Conservation (phyloP, 2,329 filamentous ascomycete genomes). For the Pseudocercospora fijiensis region DNA sequence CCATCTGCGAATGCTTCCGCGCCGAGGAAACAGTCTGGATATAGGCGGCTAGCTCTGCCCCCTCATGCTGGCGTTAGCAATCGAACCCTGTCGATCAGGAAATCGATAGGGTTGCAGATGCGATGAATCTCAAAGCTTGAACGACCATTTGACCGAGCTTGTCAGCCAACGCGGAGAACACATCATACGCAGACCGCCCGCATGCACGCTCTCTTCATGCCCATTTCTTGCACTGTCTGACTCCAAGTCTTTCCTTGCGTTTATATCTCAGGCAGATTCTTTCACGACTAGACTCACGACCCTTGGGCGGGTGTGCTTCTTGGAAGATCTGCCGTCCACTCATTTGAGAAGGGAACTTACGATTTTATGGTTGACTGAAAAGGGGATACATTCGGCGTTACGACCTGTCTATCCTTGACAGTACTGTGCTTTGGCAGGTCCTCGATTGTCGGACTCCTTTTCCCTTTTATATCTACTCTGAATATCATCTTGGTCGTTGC, state of each 20-base stretch:
- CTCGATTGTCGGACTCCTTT: neutral
- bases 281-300: slow-evolving; percentile 26
- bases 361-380: slow-evolving; percentile 17
- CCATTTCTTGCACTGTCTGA: slow-evolving; percentile 14
- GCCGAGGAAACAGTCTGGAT: slow-evolving; percentile 33
- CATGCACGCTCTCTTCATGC: slow-evolving; percentile 14
- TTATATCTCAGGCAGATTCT: slow-evolving; percentile 31
- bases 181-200: slow-evolving; percentile 5
- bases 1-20: slow-evolving; percentile 54
- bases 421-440: neutral
- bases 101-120: slow-evolving; percentile 34
- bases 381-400: neutral
- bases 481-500: neutral
- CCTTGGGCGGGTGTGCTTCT: slow-evolving; percentile 12
- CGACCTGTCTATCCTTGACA: slow-evolving; percentile 4
- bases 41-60: slow-evolving; percentile 18
- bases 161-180: slow-evolving; percentile 7
- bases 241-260: slow-evolving; percentile 13
- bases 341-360: slow-evolving; percentile 27
- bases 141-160: slow-evolving; percentile 1
- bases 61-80: slow-evolving; percentile 26
- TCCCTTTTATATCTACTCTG: neutral
- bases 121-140: slow-evolving; percentile 12
- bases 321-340: slow-evolving; percentile 34
- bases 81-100: slow-evolving; percentile 32